Evolutionary conservation across 75 land plant species (phyloP).

Genomic region (Isoetes taiwanensis): DNA sequence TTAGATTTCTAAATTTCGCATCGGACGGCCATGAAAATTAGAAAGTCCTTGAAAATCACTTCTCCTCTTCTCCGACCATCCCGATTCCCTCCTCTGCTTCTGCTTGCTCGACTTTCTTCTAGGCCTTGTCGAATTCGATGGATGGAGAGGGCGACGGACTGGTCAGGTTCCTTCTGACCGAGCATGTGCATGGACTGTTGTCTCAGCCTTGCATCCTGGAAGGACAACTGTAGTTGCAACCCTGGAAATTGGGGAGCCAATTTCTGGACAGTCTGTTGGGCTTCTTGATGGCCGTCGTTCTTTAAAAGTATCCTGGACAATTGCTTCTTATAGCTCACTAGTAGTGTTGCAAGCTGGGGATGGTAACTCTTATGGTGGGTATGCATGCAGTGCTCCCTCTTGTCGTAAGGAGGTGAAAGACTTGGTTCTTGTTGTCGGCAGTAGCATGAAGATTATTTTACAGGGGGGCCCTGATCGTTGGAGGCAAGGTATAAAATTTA

Average conservation of each 20-base stretch:
- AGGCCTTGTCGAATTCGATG: too few species aligned
- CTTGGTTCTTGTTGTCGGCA: slow-evolving; percentile 51
- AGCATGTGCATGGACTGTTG: slow-evolving; percentile 57
- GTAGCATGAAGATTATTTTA: slow-evolving; percentile 46
- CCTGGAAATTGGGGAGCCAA: slow-evolving; percentile 22
- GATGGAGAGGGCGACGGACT: too few species aligned
- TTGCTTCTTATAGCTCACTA: slow-evolving; percentile 61
- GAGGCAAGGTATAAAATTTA: slow-evolving; percentile 44
- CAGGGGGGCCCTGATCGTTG: slow-evolving; percentile 76
- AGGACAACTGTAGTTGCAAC: slow-evolving; percentile 53
- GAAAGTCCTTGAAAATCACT: too few species aligned
- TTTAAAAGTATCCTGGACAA: slow-evolving; percentile 38
- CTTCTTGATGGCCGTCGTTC: too few species aligned
- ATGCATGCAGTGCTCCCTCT: slow-evolving; percentile 23
- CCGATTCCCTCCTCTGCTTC: too few species aligned
- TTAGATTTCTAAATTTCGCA: too few species aligned
- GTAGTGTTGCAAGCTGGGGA: slow-evolving; percentile 47
- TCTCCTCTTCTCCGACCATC: too few species aligned
- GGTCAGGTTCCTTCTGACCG: slow-evolving; percentile 16
- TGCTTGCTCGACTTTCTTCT: too few species aligned
- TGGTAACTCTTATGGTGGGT: slow-evolving; percentile 73
- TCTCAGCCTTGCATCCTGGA: slow-evolving; percentile 49
- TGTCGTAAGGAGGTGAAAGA: slow-evolving; percentile 1
- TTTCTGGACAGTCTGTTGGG: slow-evolving; percentile 10
- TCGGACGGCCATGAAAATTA: too few species aligned